Evolutionary conservation across 1,139 yeast species (phyloP), one percentile per base, ranked within the genome.

Genomic region (Yarrowia galli): DNA sequence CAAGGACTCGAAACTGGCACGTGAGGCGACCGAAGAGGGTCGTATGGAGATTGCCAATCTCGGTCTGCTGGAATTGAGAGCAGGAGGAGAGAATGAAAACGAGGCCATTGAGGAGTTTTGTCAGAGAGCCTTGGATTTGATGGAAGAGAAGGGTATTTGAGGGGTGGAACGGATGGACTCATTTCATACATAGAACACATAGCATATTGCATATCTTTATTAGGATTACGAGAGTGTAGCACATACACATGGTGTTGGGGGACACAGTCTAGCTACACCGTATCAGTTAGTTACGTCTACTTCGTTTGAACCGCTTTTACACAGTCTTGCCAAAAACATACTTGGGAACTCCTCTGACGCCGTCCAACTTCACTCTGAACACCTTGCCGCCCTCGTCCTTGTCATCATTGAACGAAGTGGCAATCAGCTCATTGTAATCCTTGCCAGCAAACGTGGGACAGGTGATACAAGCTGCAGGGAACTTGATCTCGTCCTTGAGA

Each of bases 381-480:
- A 61, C 45, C 68, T 42, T 36, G 32, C 61, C 65, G 28, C 70
- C 51, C 66, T 69, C 56, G 15, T 22, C 71, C 40, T 67, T 69
- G 54, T 74, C 61, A 10, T 75, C 73, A 38, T 78, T 78, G 64
- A 83, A 84, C 70, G 89, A 83, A 15, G 97, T 89, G 61, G 92
- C 85, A 73, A 83, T 88, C 69, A 92, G 73, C 68, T 87, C 89
- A 73, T 87, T 84, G 69, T 80, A 77, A 51, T 85, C 75, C 16
- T 75, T 76, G 3, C 97, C 96, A 8, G 92, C 96, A 71, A 90
- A 82, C 0, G 89, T 84, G 54, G 89, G 88, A 75, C 97, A 90
- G 4, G 95, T 86, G 56, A 87, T 78, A 71, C 88, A 80, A 67
- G 82, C 74, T 0, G 89, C 88, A 0, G 97, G 97, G 65, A 92